Evolutionary conservation across 2,329 filamentous ascomycete species (phyloP).

Genomic region (Botrytis paeoniae): DNA sequence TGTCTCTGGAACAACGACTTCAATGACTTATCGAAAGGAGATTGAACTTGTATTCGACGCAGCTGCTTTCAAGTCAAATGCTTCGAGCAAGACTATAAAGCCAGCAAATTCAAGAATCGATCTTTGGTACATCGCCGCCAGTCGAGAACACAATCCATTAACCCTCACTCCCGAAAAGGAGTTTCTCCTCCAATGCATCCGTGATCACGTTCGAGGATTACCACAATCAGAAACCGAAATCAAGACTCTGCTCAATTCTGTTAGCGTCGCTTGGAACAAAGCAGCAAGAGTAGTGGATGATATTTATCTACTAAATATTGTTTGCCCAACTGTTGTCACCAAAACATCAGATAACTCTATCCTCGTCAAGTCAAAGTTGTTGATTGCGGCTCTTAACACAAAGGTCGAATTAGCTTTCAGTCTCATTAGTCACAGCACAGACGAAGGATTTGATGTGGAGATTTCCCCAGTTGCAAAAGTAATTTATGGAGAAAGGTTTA

Average conservation of each 20-base stretch:
- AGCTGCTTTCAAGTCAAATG: slow-evolving; percentile 51
- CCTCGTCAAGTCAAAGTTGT: slow-evolving; percentile 56
- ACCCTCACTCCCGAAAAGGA: slow-evolving; percentile 64
- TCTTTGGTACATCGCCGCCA: slow-evolving; percentile 65
- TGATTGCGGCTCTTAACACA: slow-evolving; percentile 63
- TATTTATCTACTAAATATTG: slow-evolving; percentile 58
- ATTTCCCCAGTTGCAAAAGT: slow-evolving; percentile 57
- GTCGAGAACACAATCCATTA: slow-evolving; percentile 50
- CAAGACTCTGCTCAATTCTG: slow-evolving; percentile 54
- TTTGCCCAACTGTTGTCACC: slow-evolving; percentile 61
- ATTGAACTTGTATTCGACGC: slow-evolving; percentile 72
- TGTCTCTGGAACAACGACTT: slow-evolving; percentile 59
- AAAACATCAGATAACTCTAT: slow-evolving; percentile 65
- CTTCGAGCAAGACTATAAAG: slow-evolving; percentile 23
- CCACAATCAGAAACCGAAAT: slow-evolving; percentile 56
- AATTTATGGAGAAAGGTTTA: slow-evolving; percentile 76
- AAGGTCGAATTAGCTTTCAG: slow-evolving; percentile 64
- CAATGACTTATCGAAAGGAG: slow-evolving; percentile 69
- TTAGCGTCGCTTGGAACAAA: slow-evolving; percentile 64
- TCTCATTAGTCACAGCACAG: slow-evolving; percentile 47
- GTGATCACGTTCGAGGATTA: slow-evolving; percentile 62
- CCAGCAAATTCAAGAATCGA: slow-evolving; percentile 56
- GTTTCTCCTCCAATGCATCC: slow-evolving; percentile 72
- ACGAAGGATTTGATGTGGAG: slow-evolving; percentile 52
- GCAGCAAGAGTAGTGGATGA: slow-evolving; percentile 58